These are phyloP conservation scores for Athelia psychrophila DNA, from an alignment of 1,284 basidiomycete genomes.

Conservation along the genomic window DNA sequence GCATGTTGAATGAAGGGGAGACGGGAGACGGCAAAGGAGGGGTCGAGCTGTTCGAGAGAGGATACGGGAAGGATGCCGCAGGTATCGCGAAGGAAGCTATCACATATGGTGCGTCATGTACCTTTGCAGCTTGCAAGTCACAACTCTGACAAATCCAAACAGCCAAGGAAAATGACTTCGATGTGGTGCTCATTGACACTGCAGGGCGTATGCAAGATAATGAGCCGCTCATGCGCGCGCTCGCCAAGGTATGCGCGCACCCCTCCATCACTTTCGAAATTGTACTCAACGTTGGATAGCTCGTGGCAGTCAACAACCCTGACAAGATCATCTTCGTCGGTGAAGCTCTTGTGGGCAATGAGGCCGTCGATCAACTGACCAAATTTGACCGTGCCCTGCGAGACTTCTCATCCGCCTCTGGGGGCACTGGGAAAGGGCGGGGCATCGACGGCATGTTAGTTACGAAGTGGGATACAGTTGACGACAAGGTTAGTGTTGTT, in stretches of 20 bases:
- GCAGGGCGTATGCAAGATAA: slow-evolving; percentile 99
- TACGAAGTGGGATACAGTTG: slow-evolving; percentile 97
- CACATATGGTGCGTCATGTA: slow-evolving; percentile 60
- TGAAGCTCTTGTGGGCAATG: slow-evolving; percentile 94
- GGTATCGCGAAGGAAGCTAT: slow-evolving; percentile 97
- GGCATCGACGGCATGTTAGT: slow-evolving; percentile 97
- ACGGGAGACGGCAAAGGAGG: slow-evolving; percentile 66
- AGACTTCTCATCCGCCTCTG: slow-evolving; percentile 79
- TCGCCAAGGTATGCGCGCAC: slow-evolving; percentile 73
- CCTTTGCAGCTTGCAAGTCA: not conserved
- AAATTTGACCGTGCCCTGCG: slow-evolving; percentile 92
- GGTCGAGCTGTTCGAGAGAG: slow-evolving; percentile 94
- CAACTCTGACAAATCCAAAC: slow-evolving; percentile 8
- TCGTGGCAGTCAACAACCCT: slow-evolving; percentile 88
- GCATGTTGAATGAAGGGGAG: slow-evolving; percentile 79
- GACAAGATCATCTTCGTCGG: slow-evolving; percentile 98
- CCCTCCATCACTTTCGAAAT: slow-evolving; percentile 4
- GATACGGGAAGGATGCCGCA: slow-evolving; percentile 98
- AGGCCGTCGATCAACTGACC: slow-evolving; percentile 92
- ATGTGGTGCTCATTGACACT: slow-evolving; percentile 94
- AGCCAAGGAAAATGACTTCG: slow-evolving; percentile 87
- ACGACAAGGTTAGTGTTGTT: slow-evolving; percentile 69
- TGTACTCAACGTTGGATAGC: slow-evolving; percentile 45
- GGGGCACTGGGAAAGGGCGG: slow-evolving; percentile 61
- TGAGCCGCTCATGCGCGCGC: slow-evolving; percentile 94